Evolutionary conservation across 129 eudicot genomes (phyloP).

Genomic region (Solidago caesia): DNA sequence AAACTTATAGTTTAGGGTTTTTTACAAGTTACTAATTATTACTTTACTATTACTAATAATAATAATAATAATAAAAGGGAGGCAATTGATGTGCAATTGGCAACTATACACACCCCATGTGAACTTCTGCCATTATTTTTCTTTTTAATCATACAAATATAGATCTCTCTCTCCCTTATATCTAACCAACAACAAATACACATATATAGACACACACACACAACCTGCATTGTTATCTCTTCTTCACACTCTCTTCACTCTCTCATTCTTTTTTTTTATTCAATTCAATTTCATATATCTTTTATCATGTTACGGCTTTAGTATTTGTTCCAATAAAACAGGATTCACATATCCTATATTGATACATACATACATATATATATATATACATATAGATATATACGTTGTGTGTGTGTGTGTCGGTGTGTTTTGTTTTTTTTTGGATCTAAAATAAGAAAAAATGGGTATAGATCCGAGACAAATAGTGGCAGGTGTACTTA

Average conservation of each 20-base stretch:
- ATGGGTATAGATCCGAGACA: conserved; percentile 87
- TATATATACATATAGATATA: neutral
- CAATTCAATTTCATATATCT: no score
- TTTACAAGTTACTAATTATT: no score
- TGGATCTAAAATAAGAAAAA: conserved; percentile 42
- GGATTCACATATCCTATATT: no score
- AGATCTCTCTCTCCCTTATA: conserved; percentile 5
- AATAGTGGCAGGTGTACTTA: conserved; percentile 77
- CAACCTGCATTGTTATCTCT: neutral
- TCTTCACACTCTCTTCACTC: no score
- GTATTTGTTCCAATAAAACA: no score
- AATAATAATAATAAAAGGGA: conserved; percentile 1
- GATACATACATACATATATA: conserved; percentile 2
- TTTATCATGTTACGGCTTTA: no score
- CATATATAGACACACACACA: neutral
- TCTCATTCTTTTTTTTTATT: no score
- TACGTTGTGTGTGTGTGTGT: neutral
- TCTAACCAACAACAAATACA: no score
- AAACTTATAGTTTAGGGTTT: conserved; percentile 2
- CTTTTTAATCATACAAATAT: neutral
- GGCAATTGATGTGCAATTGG: conserved; percentile 27
- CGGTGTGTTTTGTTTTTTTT: neutral
- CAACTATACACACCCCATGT: conserved; percentile 27
- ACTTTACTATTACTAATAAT: neutral
- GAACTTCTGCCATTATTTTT: conserved; percentile 25